Conservation (phyloP, 495 filamentous ascomycete species). For the Penicillium simplicissimum region DNA sequence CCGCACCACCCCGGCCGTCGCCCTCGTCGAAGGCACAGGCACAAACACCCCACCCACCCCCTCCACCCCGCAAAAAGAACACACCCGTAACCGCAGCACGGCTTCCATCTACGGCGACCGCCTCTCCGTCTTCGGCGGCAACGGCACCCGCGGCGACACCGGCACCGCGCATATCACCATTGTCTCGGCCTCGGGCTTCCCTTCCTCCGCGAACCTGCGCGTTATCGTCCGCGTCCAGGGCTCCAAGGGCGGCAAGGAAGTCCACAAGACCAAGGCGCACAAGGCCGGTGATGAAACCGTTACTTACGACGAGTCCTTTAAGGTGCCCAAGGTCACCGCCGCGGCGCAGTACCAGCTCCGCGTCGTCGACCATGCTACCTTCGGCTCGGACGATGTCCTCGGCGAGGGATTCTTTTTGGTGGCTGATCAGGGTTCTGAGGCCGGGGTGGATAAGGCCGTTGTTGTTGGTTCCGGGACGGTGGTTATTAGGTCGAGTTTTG, state of each 20-base stretch:
- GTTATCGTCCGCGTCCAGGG: conserved; percentile 67
- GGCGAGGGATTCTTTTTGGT: conserved; percentile 89
- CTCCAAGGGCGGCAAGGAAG: conserved; percentile 67
- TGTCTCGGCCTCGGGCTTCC: conserved; percentile 76
- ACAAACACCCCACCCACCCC: conserved; percentile 34
- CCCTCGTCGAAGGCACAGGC: conserved; percentile 33
- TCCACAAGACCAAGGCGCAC: conserved; percentile 80
- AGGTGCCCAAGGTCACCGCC: conserved; percentile 67
- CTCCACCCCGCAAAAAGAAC: conserved; percentile 43
- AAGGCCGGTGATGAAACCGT: conserved; percentile 62
- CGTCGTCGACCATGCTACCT: conserved; percentile 79
- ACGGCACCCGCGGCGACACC: conserved; percentile 52
- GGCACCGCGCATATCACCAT: conserved; percentile 83
- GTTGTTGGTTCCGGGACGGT: conserved; percentile 68
- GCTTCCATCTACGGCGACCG: conserved; percentile 51
- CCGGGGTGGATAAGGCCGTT: conserved; percentile 71
- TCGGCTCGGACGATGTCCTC: conserved; percentile 75
- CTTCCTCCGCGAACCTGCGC: conserved; percentile 75
- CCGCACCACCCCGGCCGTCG: conserved; percentile 36
- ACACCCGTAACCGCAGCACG: conserved; percentile 68
- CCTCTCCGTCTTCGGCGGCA: conserved; percentile 50
- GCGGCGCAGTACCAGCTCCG: conserved; percentile 84
- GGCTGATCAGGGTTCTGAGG: conserved; percentile 67
- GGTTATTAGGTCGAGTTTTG: conserved; percentile 66
- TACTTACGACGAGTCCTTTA: conserved; percentile 77